Base-by-base conservation (phyloP, 2,329 filamentous ascomycete species). In the Fonsecaea multimorphosa region DNA sequence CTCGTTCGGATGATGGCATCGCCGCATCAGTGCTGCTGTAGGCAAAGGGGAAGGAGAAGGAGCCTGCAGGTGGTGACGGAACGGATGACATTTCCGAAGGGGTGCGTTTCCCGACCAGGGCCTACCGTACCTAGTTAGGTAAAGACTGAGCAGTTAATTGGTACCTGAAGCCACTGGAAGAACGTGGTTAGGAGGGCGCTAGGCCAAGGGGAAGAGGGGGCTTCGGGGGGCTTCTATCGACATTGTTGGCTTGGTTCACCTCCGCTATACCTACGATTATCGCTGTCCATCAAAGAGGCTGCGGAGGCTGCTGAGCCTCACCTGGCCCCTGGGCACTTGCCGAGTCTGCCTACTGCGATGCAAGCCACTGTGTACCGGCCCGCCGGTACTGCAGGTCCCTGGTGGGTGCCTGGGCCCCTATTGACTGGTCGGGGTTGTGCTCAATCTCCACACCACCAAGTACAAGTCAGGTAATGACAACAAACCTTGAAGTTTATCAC, bases 391-490 rank as follows among this genome's bases (percentile, higher is more conserved):
- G 36, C 38, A n/a, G 44, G 19, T 49, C 19, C 44, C 44, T 22
- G 8, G 8, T 8, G n/a, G n/a, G n/a, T n/a, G n/a, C n/a, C n/a
- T n/a, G 7, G 40, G 11, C 44, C 44, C 44, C 19, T 49, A 49
- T 49, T 24, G 44, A 49, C 44, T 49, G 44, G 44, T 24, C 19
- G 19, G 22, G 19, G 44, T 3, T 24, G 1, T 11, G 8, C 44
- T 16, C n/a, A 31, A 49, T 24, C 44, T 49, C 44, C 44, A 49
- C 44, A 22, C 44, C 22, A 24, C 44, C 56, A 32, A 12, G 3
- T 58, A 24, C 29, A 12, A 24, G 44, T 24, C n/a, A 24, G 44
- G 44, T 9, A 49, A 49, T 49, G 44, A 49, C 44, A 49, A 49
- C 19, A 49, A 49, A 49, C 24, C 16, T 49, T n/a, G n/a, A n/a